A percentile compares a stretch with the other conserved stretches of the same genome.
phyloP scores from a whole-genome alignment of 2,329 filamentous ascomycete species.

The Lachnellula subtilissima region DNA sequence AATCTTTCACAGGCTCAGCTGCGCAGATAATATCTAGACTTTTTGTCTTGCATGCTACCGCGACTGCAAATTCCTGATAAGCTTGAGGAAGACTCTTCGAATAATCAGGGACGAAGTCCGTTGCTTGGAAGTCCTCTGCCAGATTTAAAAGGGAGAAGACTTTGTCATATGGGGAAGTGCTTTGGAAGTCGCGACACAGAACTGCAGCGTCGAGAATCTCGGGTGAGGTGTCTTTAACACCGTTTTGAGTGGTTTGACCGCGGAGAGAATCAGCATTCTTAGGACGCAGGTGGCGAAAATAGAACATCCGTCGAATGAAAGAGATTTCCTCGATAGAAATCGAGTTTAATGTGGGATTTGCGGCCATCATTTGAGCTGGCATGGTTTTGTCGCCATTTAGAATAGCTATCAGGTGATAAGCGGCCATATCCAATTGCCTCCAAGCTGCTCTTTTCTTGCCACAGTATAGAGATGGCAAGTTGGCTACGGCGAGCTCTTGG shows the following conservation, averaged over 20 bases:
- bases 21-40: slow-evolving; percentile 10
- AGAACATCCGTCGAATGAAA: slow-evolving; percentile 6
- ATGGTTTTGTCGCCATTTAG: slow-evolving; percentile 3
- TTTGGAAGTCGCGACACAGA: slow-evolving; percentile 9
- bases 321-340: slow-evolving; percentile 5
- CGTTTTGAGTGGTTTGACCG: neutral
- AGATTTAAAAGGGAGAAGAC: slow-evolving; percentile 8
- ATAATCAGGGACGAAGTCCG: slow-evolving; percentile 5
- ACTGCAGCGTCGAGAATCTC: slow-evolving; percentile 6
- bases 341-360: neutral
- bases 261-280: neutral
- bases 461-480: neutral
- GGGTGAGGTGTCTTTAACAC: slow-evolving; percentile 1
- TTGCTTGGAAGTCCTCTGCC: slow-evolving; percentile 4
- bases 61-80: slow-evolving; percentile 2
- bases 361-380: slow-evolving; percentile 3
- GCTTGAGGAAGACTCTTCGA: slow-evolving; percentile 1
- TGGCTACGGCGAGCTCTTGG: slow-evolving; percentile 30
- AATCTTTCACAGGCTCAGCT: neutral
- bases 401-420: slow-evolving; percentile 6
- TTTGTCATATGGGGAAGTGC: slow-evolving; percentile 9
- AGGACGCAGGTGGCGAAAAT: slow-evolving; percentile 6
- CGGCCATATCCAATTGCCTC: slow-evolving; percentile 5
- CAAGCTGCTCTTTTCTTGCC: slow-evolving; percentile 9
- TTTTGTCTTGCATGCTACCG: slow-evolving; percentile 3